Percentiles rank a stretch among this genome's conserved stretches.
These are phyloP conservation scores for Ramaria sp. DNA, from an alignment of 768 basidiomycete species.

Conservation along the genomic window DNA sequence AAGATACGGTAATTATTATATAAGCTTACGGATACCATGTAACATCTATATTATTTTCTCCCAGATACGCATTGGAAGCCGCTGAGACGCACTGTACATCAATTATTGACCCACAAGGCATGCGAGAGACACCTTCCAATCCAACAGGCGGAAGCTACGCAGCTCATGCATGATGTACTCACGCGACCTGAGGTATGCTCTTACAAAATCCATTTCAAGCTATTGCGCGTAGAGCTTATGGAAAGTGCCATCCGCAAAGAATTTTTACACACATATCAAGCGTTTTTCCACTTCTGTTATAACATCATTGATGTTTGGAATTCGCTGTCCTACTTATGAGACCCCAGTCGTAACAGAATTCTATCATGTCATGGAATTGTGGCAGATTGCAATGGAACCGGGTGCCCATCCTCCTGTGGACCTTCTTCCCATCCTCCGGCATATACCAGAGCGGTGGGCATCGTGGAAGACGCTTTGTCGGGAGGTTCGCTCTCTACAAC, in stretches of 20 bases:
- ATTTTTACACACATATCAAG: constrained; percentile 21
- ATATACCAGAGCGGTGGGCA: constrained; percentile 26
- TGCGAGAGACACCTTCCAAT: constrained; percentile 15
- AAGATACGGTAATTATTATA: constrained; percentile 11
- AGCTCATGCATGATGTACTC: constrained; percentile 21
- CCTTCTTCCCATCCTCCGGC: constrained; percentile 22
- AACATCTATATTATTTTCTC: neutral
- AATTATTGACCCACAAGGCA: constrained; percentile 15
- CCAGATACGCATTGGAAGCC: neutral
- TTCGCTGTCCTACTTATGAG: constrained; percentile 19
- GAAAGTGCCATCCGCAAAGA: constrained; percentile 10
- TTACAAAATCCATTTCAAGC: neutral
- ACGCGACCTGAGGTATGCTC: constrained; percentile 16
- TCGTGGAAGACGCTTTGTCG: constrained; percentile 22
- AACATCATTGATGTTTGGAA: constrained; percentile 22
- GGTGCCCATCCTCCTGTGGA: constrained; percentile 29
- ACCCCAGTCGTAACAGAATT: constrained; percentile 19
- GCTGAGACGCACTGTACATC: neutral
- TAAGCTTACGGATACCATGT: constrained; percentile 2
- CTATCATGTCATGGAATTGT: constrained; percentile 19
- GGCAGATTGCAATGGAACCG: constrained; percentile 19
- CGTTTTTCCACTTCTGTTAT: constrained; percentile 24
- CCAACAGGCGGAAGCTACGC: constrained; percentile 21
- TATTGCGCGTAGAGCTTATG: neutral
- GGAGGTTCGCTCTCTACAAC: constrained; percentile 17